Evolutionary conservation across 75 land plant species (phyloP).

Genomic region (Azolla pinnata): DNA sequence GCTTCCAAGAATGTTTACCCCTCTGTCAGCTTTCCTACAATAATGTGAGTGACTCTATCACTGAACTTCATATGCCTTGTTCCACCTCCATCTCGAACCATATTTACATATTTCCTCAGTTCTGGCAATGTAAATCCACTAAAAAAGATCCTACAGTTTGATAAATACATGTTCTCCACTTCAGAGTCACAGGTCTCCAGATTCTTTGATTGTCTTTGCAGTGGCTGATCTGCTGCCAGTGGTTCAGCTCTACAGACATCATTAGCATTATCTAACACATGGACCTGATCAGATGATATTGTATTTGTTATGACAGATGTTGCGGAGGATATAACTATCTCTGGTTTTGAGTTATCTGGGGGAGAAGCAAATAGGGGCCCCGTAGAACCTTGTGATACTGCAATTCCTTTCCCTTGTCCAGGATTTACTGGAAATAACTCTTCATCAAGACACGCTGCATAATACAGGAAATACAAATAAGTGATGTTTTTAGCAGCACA

Average conservation of each 20-base stretch:
- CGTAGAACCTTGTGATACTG: background rate
- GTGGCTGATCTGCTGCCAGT: background rate
- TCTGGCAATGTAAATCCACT: constrained; percentile 65
- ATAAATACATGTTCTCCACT: constrained; percentile 63
- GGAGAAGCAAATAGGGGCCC: background rate
- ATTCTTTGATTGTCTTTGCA: background rate
- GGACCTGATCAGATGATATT: background rate
- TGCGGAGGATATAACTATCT: constrained; percentile 1
- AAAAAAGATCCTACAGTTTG: constrained; percentile 62
- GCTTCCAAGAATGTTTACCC: constrained; percentile 23
- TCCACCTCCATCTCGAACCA: constrained; percentile 85
- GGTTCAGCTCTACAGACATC: background rate
- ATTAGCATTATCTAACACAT: background rate
- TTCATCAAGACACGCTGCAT: constrained; percentile 74
- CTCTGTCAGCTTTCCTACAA: constrained; percentile 73
- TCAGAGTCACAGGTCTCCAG: constrained; percentile 14
- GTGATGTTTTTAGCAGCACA: background rate
- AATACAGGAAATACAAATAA: constrained; percentile 1
- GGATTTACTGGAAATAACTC: constrained; percentile 52
- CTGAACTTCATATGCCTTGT: constrained; percentile 61
- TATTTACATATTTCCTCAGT: constrained; percentile 49
- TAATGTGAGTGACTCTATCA: constrained; percentile 76
- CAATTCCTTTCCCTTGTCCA: constrained; percentile 7
- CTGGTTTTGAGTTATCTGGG: background rate
- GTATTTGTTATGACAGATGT: constrained; percentile 1